These are phyloP conservation scores for Pisolithus marmoratus DNA, from an alignment of 768 basidiomycete genomes.

Conservation along the genomic window DNA sequence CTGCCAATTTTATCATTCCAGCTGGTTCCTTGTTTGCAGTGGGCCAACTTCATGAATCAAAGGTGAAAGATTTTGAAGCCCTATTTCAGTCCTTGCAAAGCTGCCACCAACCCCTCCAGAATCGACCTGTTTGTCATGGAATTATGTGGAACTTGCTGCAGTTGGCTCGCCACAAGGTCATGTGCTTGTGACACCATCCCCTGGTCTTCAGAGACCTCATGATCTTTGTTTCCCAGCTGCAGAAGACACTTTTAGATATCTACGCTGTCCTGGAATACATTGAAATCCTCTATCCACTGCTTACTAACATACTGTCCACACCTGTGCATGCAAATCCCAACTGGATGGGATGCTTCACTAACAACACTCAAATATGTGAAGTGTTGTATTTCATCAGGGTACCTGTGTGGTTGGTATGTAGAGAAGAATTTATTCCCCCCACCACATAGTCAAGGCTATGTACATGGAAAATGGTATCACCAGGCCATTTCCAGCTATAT, in stretches of 20 bases:
- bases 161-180: background rate
- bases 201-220: background rate
- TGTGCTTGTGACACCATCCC: background rate
- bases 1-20: background rate
- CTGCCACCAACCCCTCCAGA: background rate
- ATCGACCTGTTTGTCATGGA: too few relatives aligned
- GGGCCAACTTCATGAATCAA: too few relatives aligned
- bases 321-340: background rate
- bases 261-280: background rate
- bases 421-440: too few relatives aligned
- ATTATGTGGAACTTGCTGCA: background rate
- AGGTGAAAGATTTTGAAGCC: too few relatives aligned
- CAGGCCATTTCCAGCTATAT: too few relatives aligned
- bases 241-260: conserved; percentile 3
- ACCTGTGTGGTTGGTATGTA: too few relatives aligned
- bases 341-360: background rate
- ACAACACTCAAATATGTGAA: too few relatives aligned
- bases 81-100: too few relatives aligned
- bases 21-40: background rate
- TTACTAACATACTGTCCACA: background rate
- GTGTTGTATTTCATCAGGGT: too few relatives aligned
- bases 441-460: too few relatives aligned
- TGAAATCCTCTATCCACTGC: background rate
- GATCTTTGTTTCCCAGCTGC: conserved; percentile 3
- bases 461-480: too few relatives aligned